Conservation (phyloP, 441 rosid genomes). For the Populus hybrid region DNA sequence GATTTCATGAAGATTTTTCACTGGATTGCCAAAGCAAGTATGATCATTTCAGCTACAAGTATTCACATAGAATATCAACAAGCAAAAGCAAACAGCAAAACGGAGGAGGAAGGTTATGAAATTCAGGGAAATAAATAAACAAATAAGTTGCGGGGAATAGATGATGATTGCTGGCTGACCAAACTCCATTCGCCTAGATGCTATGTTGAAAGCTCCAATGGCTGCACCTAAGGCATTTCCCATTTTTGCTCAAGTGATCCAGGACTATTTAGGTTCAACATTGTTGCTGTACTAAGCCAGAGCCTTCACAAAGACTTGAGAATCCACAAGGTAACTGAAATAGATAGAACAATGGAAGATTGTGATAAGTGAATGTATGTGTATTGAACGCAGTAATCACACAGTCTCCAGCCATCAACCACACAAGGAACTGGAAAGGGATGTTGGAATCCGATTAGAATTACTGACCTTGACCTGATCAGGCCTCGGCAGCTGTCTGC, state of each 20-base stretch:
- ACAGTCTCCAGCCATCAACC: constrained; percentile 8
- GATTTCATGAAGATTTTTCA: neutral
- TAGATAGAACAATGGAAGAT: neutral
- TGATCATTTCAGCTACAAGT: neutral
- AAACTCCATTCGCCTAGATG: neutral
- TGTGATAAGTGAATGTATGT: neutral
- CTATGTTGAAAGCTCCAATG: neutral
- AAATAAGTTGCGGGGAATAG: neutral
- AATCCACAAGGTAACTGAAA: neutral
- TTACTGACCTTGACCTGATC: constrained; percentile 3
- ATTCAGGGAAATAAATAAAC: neutral
- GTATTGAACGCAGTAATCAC: neutral
- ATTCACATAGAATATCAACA: neutral
- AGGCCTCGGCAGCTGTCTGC: constrained; percentile 56
- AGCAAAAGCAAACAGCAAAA: neutral
- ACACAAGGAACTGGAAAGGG: neutral
- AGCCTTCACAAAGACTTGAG: neutral
- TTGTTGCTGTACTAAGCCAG: neutral
- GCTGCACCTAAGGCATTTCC: neutral
- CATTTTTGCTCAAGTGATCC: neutral
- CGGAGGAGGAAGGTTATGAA: neutral
- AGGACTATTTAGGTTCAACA: neutral
- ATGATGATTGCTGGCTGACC: neutral
- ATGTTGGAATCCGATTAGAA: neutral
- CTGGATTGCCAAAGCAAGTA: neutral